Evolutionary conservation across 306 rosid species (phyloP).

Genomic region (Canavalia gladiata): DNA sequence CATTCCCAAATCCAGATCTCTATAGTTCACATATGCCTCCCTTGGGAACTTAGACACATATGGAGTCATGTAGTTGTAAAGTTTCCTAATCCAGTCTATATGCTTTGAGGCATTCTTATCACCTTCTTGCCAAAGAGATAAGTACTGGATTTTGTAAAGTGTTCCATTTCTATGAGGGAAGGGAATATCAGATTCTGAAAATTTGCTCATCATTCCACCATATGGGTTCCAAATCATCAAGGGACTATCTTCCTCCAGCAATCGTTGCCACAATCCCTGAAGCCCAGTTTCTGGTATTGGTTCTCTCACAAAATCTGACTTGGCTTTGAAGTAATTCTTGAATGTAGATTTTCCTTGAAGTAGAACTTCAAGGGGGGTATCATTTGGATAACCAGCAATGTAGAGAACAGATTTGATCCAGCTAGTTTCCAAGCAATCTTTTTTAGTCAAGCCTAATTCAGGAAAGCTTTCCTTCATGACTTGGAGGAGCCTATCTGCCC

Average conservation of each 20-base stretch:
- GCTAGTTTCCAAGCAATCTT: conserved; percentile 69
- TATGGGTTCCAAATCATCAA: conserved; percentile 73
- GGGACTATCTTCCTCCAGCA: conserved; percentile 63
- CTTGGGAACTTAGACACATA: conserved; percentile 80
- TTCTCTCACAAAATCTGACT: conserved; percentile 75
- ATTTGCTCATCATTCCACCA: conserved; percentile 77
- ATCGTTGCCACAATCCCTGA: conserved; percentile 77
- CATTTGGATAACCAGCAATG: conserved; percentile 74
- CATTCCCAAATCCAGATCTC: conserved; percentile 87
- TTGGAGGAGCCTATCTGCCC: conserved; percentile 58
- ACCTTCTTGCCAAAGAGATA: conserved; percentile 58
- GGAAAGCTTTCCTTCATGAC: conserved; percentile 68
- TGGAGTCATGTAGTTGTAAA: conserved; percentile 77
- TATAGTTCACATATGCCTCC: conserved; percentile 82
- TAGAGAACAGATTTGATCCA: conserved; percentile 84
- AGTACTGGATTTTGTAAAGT: conserved; percentile 73
- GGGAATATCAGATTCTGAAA: conserved; percentile 69
- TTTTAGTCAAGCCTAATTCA: conserved; percentile 66
- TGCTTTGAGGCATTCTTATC: conserved; percentile 58
- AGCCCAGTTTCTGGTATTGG: conserved; percentile 71
- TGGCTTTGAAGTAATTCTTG: conserved; percentile 86
- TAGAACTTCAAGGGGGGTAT: conserved; percentile 65
- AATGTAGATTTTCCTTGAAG: conserved; percentile 72
- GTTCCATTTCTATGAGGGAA: conserved; percentile 85
- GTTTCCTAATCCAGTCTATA: conserved; percentile 76